Percentiles rank a stretch among this genome's conserved stretches.
phyloP scores from a whole-genome alignment of 192 early-diverging fungal genomes.

The Linnemannia elongata region DNA sequence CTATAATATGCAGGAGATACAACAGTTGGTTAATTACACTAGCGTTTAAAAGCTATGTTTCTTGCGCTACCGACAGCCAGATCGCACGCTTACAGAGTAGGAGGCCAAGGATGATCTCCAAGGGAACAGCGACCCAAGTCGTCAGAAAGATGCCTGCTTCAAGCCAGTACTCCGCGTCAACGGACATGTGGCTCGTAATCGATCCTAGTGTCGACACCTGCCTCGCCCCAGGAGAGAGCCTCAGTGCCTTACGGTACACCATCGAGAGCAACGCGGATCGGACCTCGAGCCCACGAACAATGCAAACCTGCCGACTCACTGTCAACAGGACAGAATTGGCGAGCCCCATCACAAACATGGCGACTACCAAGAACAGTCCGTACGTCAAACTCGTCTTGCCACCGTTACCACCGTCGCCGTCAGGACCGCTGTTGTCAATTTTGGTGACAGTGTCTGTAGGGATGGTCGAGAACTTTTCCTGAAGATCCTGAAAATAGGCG shows the following conservation, averaged over 20 bases:
- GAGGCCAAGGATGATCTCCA: slow-evolving; percentile 34
- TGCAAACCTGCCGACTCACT: slow-evolving; percentile 54
- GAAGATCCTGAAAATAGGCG: slow-evolving; percentile 28
- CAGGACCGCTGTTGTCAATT: not conserved
- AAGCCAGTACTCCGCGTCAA: slow-evolving; percentile 28
- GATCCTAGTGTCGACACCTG: slow-evolving; percentile 33
- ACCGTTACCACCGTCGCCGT: not conserved
- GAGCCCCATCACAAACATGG: slow-evolving; percentile 61
- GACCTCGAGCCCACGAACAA: slow-evolving; percentile 55
- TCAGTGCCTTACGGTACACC: slow-evolving; percentile 69
- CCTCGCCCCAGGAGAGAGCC: slow-evolving; percentile 57
- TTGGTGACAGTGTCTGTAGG: not conserved
- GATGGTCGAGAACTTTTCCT: not conserved
- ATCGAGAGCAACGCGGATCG: slow-evolving; percentile 62
- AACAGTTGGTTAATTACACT: not conserved
- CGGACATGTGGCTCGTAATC: slow-evolving; percentile 40
- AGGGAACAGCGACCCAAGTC: slow-evolving; percentile 29
- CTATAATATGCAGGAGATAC: not conserved
- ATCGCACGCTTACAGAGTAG: slow-evolving; percentile 17
- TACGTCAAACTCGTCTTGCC: slow-evolving; percentile 45
- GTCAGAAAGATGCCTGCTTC: slow-evolving; percentile 19
- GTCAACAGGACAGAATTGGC: slow-evolving; percentile 50
- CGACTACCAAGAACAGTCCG: slow-evolving; percentile 57
- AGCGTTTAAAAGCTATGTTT: not conserved
- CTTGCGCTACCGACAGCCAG: not conserved